Evolutionary conservation across 768 basidiomycete genomes (phyloP).

Genomic region (Xerocomellus chrysenteron): DNA sequence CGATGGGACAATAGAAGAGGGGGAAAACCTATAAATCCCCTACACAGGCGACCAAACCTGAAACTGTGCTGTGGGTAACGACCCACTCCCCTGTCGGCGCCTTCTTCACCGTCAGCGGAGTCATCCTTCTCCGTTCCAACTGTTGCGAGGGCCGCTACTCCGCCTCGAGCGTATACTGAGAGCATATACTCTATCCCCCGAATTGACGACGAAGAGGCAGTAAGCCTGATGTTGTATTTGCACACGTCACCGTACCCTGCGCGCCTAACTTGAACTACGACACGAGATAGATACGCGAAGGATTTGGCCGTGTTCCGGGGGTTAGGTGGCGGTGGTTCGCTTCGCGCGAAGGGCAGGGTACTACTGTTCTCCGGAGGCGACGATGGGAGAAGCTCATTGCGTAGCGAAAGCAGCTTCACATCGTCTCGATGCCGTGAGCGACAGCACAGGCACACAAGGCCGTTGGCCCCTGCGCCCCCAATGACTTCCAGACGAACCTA

Average conservation of each 20-base stretch:
- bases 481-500: slow-evolving; percentile 8
- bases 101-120: no score
- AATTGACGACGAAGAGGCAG: no score
- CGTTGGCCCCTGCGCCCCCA: slow-evolving; percentile 26
- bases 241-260: no score
- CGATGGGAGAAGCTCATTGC: slow-evolving; percentile 25
- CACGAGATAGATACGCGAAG: no score
- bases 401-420: slow-evolving; percentile 29
- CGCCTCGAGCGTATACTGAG: no score
- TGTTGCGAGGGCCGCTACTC: not conserved
- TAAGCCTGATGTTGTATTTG: no score
- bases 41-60: no score
- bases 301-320: slow-evolving; percentile 50
- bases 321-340: slow-evolving; percentile 45
- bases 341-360: slow-evolving; percentile 66
- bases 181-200: no score
- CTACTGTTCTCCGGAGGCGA: slow-evolving; percentile 55
- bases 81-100: not conserved
- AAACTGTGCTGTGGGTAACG: no score
- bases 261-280: not conserved
- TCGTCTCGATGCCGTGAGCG: not conserved
- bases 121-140: not conserved
- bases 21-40: no score
- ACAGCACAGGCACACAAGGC: slow-evolving; percentile 7
- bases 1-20: no score